These are phyloP conservation scores for Pestalotiopsis sp. DNA, from an alignment of 2,329 filamentous ascomycete species.

Conservation along the genomic window DNA sequence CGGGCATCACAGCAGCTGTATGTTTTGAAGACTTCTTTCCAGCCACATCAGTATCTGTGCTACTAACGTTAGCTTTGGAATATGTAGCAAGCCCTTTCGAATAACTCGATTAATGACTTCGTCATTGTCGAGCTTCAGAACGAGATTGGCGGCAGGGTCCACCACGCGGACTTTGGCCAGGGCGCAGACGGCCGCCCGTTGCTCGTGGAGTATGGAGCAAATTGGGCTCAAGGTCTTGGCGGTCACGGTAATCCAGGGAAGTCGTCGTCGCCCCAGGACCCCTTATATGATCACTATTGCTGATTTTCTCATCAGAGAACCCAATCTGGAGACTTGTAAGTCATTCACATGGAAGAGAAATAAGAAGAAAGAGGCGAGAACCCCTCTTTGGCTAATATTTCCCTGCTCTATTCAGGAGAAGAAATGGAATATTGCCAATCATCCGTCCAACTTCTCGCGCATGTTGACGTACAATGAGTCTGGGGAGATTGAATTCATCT, in stretches of 20 bases:
- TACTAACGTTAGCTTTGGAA: background rate
- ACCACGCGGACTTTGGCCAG: slow-evolving; percentile 59
- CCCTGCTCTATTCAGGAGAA: background rate
- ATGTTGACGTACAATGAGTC: background rate
- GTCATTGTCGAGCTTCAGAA: slow-evolving; percentile 66
- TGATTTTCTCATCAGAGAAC: background rate
- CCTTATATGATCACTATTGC: background rate
- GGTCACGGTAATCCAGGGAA: background rate
- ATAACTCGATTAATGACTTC: slow-evolving; percentile 65
- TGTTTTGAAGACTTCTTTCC: background rate
- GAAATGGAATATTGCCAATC: background rate
- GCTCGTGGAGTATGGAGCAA: slow-evolving; percentile 66
- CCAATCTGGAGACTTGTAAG: background rate
- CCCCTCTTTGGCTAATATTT: background rate
- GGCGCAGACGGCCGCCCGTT: slow-evolving; percentile 53
- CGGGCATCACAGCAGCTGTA: background rate
- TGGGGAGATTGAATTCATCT: background rate
- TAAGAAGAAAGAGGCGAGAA: too few relatives aligned
- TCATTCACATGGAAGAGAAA: background rate
- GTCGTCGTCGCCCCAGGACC: background rate
- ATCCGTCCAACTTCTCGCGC: background rate
- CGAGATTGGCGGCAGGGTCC: slow-evolving; percentile 64
- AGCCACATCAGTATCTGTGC: background rate
- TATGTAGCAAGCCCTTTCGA: slow-evolving; percentile 57
- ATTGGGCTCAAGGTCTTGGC: slow-evolving; percentile 53